Evolutionary conservation across 257 asterid species (phyloP).

Genomic region (Eucommia ulmoides): DNA sequence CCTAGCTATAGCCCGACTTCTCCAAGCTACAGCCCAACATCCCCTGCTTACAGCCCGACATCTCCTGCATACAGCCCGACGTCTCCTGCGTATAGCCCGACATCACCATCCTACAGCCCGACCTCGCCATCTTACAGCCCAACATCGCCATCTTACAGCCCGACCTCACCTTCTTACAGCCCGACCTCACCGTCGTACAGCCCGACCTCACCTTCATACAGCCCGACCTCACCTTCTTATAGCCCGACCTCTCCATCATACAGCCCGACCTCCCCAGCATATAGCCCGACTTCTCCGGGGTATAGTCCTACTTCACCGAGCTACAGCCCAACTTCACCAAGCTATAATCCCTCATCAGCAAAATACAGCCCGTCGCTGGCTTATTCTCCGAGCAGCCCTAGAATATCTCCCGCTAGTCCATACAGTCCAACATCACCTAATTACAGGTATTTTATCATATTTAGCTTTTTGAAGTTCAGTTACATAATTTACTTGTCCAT

Average conservation of each 20-base stretch:
- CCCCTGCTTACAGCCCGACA: conserved; percentile 79
- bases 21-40: conserved; percentile 66
- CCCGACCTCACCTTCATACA: conserved; percentile 74
- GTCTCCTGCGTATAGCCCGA: conserved; percentile 80
- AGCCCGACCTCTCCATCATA: conserved; percentile 81
- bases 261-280: conserved; percentile 85
- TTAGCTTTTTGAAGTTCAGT: not conserved
- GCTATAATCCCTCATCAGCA: conserved; percentile 79
- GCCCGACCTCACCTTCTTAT: conserved; percentile 64
- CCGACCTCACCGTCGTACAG: conserved; percentile 87
- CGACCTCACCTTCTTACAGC: conserved; percentile 77
- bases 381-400: conserved; percentile 90
- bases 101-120: conserved; percentile 73
- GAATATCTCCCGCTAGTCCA: conserved; percentile 80
- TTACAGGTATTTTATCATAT: conserved; percentile 49
- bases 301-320: conserved; percentile 81
- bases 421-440: conserved; percentile 96
- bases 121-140: conserved; percentile 85
- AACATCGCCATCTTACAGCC: conserved; percentile 72
- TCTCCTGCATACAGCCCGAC: conserved; percentile 85
- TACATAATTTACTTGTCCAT: not conserved
- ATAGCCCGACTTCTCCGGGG: conserved; percentile 91
- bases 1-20: conserved; percentile 87
- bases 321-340: conserved; percentile 73
- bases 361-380: conserved; percentile 92